These are phyloP conservation scores for Halenospora varia DNA, from an alignment of 495 filamentous ascomycete species.

Conservation along the genomic window DNA sequence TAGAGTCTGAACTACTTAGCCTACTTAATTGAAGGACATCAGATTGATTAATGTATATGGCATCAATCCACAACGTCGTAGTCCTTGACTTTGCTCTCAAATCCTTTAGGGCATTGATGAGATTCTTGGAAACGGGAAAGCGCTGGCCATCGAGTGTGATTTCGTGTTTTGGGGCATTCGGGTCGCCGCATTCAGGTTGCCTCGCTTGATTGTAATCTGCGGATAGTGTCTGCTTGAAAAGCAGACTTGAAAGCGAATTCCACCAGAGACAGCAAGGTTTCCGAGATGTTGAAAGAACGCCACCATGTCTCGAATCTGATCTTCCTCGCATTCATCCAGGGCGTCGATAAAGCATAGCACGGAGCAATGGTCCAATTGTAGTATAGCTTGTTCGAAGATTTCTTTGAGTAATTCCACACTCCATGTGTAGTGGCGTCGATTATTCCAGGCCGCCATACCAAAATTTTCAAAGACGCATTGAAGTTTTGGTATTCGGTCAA, in stretches of 20 bases:
- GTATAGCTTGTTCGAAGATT: constrained; percentile 2
- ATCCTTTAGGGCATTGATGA: too few relatives aligned
- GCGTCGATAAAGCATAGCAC: constrained; percentile 29
- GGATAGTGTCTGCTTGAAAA: constrained; percentile 36
- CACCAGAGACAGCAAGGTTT: constrained; percentile 9
- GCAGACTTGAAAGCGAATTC: constrained; percentile 24
- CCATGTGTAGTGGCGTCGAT: constrained; percentile 18
- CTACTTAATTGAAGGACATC: too few relatives aligned
- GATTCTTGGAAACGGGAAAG: too few relatives aligned
- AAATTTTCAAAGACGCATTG: constrained; percentile 9
- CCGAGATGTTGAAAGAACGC: constrained; percentile 15
- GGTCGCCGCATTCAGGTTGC: too few relatives aligned
- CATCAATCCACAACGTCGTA: too few relatives aligned
- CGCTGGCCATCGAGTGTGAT: too few relatives aligned
- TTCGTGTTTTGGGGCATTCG: too few relatives aligned
- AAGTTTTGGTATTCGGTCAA: constrained; percentile 18
- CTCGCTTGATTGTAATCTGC: constrained; percentile 14
- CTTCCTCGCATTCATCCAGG: constrained; percentile 32
- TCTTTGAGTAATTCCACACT: constrained; percentile 3
- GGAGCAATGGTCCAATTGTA: constrained; percentile 7
- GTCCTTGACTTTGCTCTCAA: too few relatives aligned
- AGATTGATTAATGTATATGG: too few relatives aligned
- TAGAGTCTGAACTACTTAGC: too few relatives aligned
- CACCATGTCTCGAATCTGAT: constrained; percentile 20
- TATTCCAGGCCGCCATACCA: background rate